Base-by-base conservation (phyloP, 2,329 filamentous ascomycete genomes). In the Apiospora hydei region DNA sequence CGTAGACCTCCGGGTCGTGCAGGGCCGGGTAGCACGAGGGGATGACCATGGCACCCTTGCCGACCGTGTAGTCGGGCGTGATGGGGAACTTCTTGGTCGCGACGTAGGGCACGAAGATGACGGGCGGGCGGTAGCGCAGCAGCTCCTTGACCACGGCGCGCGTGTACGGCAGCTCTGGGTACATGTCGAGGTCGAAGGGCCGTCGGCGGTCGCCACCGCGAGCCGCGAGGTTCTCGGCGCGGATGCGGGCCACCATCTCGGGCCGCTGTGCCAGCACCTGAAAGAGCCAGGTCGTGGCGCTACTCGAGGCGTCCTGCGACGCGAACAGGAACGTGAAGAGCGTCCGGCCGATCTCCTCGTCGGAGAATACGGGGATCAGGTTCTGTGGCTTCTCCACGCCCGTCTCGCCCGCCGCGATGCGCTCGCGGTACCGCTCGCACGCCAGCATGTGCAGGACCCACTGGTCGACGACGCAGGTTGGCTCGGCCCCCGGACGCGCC, bases 361-460 rank as follows among this genome's bases (percentile, higher is more conserved):
- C 78, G 1, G 84, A 84, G 73, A 88, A 88, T 21, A 87, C 83
- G 30, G 86, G 85, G 69, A 88, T 85, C 46, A 88, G 73, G 66
- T 85, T 86, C 0, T 78, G 74, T 0, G 87, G 86, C 73, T 84
- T 87, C 76, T 85, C 84, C 0, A 76, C 77, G 8, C 79, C 71
- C 0, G 67, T 73, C 4, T 83, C 80, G 38, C 92, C 93, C 68
- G 89, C 88, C 2, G 88, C 92, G 46, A 93, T 78, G 71, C 87
- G 87, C 74, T 92, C 87, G 51, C 88, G 87, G 81, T 94, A 94
- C 64, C 82, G 84, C 75, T 92, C 88, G 0, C 91, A 94, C 71
- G 93, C 90, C 77, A 92, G 88, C 90, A 95, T 94, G 73, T 89
- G 86, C 77, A 89, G 87, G 70, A 95, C 87, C 93, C 93, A 95